Conservation (phyloP, 768 basidiomycete genomes). For the Lanmaoa rubissima region DNA sequence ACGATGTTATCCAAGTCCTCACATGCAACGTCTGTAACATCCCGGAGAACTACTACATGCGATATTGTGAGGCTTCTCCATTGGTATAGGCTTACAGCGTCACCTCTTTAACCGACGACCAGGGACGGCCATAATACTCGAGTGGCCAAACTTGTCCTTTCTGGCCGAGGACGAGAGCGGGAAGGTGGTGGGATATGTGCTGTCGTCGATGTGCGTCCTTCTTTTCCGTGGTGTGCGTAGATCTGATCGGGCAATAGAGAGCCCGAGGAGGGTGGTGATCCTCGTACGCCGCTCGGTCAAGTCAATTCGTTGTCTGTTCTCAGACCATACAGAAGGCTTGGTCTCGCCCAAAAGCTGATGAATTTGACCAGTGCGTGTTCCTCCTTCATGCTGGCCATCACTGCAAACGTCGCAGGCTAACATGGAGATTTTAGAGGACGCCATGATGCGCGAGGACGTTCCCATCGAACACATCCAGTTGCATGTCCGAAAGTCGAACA, state of each 20-base stretch:
- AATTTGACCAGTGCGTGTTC: conserved; percentile 22
- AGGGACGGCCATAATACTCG: conserved; percentile 48
- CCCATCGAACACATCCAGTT: conserved; percentile 24
- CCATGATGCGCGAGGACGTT: conserved; percentile 21
- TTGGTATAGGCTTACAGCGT: background rate
- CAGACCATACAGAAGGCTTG: conserved; percentile 29
- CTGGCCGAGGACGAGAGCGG: conserved; percentile 50
- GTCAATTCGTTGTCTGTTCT: conserved; percentile 31
- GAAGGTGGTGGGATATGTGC: conserved; percentile 52
- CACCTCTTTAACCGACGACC: conserved; percentile 2
- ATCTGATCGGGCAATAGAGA: conserved; percentile 22
- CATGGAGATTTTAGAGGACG: conserved; percentile 17
- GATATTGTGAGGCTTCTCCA: conserved; percentile 24
- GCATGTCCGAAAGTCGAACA: conserved; percentile 31
- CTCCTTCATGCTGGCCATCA: background rate
- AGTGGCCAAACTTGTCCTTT: conserved; percentile 54
- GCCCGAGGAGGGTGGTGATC: conserved; percentile 13
- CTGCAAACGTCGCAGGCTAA: background rate
- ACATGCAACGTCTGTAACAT: conserved; percentile 51
- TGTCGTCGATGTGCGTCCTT: conserved; percentile 51
- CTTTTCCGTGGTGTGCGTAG: background rate
- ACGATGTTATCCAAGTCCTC: conserved; percentile 49
- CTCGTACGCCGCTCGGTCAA: conserved; percentile 19
- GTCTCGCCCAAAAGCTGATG: conserved; percentile 29
- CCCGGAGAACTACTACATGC: conserved; percentile 47